Evolutionary conservation across 768 basidiomycete species (phyloP), one percentile per base, ranked within the genome.

Genomic region (Lentinus tigrinus): DNA sequence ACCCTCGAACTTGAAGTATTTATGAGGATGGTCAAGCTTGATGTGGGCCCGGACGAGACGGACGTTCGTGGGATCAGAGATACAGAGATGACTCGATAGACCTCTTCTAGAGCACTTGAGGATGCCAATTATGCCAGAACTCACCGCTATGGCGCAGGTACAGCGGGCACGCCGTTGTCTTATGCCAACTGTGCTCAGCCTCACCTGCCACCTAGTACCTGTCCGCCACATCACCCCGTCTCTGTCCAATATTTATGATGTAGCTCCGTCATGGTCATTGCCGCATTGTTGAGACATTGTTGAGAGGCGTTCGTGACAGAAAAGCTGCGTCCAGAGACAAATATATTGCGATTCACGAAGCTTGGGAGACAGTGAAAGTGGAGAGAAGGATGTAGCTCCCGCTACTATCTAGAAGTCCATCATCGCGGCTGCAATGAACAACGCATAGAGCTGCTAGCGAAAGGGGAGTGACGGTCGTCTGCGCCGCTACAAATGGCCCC

Each of bases 341-440:
- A 31, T 31, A 31, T 31, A 31, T 31, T n/a, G n/a, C n/a, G n/a
- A n/a, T n/a, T 31, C 31, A 48, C 26, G 23, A 21, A 28, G 4
- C 26, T 48, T 5, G 47, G 4, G 6, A 11, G 7, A 24, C 14
- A 21, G 26, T 21, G 19, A 51, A 37, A 28, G 24, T 21, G 16
- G 7, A 38, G 5, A 28, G 19, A 40, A 54, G 38, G 47, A 62
- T 73, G 69, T 73, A 52, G 70, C 72, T 72, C 71, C 56, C 69
- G 65, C 72, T 62, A 73, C 72, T 73, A 73, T 73, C 72, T 73
- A 73, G 72, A 72, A 72, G 67, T 61, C 68, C 69, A 66, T 73
- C 70, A 73, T 73, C 66, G 64, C 68, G 60, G 60, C 48, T 57
- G 58, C n/a, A n/a, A 61, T 56, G 55, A 60, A 63, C 63, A 58